Evolutionary conservation across 208 protist species (phyloP).

Genomic region (Tritrichomonas foetus): DNA sequence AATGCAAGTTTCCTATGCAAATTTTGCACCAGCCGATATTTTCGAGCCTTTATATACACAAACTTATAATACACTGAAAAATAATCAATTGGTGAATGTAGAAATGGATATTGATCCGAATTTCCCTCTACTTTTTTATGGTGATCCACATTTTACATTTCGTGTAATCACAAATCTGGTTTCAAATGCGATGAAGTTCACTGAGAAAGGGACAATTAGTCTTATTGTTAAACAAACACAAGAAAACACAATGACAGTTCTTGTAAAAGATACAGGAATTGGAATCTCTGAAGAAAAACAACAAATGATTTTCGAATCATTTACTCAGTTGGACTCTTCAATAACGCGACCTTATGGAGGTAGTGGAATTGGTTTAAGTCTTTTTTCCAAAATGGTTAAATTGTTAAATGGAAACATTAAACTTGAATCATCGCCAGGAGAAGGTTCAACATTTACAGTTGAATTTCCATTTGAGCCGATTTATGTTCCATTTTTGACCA

Average conservation of each 20-base stretch:
- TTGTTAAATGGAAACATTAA: neutral
- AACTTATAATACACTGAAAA: too few relatives aligned
- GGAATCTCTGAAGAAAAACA: neutral
- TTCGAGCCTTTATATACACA: too few relatives aligned
- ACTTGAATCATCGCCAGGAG: neutral
- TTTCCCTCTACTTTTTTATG: neutral
- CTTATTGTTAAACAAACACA: neutral
- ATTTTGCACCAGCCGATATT: neutral
- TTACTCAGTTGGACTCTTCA: neutral
- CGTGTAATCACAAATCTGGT: conserved; percentile 57
- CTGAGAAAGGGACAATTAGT: conserved; percentile 36
- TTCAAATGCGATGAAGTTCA: conserved; percentile 60
- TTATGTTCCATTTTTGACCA: neutral
- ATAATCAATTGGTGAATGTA: too few relatives aligned
- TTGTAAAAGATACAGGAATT: neutral
- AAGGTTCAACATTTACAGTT: neutral
- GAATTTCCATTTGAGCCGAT: neutral
- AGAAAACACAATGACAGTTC: neutral
- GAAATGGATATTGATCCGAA: neutral
- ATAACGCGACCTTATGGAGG: neutral
- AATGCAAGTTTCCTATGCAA: neutral
- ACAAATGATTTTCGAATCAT: neutral
- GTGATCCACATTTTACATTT: conserved; percentile 38
- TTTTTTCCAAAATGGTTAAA: neutral
- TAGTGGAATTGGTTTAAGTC: neutral